Percentiles rank a stretch among this genome's conserved stretches.
Evolutionary conservation across 108 stramenopile genomes (phyloP).

Genomic region (Pseudonitzschia pungens): DNA sequence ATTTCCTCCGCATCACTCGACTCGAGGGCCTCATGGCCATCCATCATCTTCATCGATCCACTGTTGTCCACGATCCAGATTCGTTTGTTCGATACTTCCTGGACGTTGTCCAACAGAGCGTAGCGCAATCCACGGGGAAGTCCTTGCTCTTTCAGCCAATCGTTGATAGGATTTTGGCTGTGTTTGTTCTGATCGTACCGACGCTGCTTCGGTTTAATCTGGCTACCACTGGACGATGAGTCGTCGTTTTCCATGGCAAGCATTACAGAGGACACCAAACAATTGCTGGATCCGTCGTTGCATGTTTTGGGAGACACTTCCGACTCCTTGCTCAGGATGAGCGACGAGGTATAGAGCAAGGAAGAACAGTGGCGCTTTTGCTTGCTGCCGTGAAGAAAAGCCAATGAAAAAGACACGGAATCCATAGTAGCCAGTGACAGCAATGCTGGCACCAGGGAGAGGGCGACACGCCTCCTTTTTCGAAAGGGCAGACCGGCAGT

Average conservation of each 20-base stretch:
- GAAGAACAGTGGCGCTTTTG: neutral
- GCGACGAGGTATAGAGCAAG: conserved; percentile 4
- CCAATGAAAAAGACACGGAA: neutral
- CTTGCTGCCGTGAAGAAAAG: neutral
- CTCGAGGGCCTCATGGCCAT: conserved; percentile 47
- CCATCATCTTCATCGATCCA: conserved; percentile 58
- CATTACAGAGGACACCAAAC: conserved; percentile 1
- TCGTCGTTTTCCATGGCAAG: neutral
- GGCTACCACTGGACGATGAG: neutral
- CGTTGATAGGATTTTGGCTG: conserved; percentile 6
- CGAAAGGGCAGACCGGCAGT: neutral
- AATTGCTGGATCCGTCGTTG: neutral
- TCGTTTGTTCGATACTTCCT: conserved; percentile 23
- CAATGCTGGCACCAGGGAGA: neutral
- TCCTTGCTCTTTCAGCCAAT: conserved; percentile 4
- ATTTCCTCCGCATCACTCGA: neutral
- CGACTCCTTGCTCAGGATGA: neutral
- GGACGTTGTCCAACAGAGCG: conserved; percentile 1
- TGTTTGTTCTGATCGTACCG: conserved; percentile 2
- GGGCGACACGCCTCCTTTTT: neutral
- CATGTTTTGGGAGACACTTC: neutral
- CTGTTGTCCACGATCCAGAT: conserved; percentile 82
- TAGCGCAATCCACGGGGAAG: conserved; percentile 16
- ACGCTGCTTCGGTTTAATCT: neutral
- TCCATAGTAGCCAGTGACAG: neutral